A percentile compares a stretch with the other conserved stretches of the same genome.
Evolutionary conservation across 306 rosid genomes (phyloP).

Genomic region (Castanea mollissima): DNA sequence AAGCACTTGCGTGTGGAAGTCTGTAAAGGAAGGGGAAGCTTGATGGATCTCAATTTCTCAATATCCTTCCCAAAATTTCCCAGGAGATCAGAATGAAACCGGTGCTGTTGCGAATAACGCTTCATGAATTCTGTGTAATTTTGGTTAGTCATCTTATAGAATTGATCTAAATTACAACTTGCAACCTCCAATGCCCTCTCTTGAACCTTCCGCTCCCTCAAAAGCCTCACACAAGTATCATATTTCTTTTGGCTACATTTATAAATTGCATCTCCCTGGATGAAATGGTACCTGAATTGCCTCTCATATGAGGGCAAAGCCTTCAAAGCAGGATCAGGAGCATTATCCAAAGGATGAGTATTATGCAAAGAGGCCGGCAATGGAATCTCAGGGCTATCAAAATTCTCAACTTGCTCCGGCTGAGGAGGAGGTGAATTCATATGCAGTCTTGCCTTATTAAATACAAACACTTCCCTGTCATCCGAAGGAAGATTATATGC

Average conservation of each 20-base stretch:
- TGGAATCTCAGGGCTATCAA: conserved; percentile 50
- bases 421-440: conserved; percentile 54
- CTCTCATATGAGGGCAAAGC: conserved; percentile 92
- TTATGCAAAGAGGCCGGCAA: conserved; percentile 62
- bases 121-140: conserved; percentile 85
- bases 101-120: conserved; percentile 68
- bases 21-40: conserved; percentile 79
- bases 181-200: conserved; percentile 93
- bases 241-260: conserved; percentile 48
- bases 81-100: conserved; percentile 80
- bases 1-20: conserved; percentile 59
- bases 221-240: conserved; percentile 71
- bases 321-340: conserved; percentile 90
- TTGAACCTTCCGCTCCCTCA: conserved; percentile 87
- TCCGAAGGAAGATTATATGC: conserved; percentile 84
- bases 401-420: conserved; percentile 55
- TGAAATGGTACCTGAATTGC: conserved; percentile 80
- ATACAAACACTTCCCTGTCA: conserved; percentile 72
- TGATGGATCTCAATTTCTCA: conserved; percentile 67
- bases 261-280: conserved; percentile 59
- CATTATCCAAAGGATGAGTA: conserved; percentile 87
- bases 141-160: conserved; percentile 64
- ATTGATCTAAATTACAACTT: conserved; percentile 81
- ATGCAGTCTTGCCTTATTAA: conserved; percentile 76
- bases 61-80: conserved; percentile 68